These are phyloP conservation scores for Aspergillus steynii DNA, from an alignment of 495 filamentous ascomycete species.

Conservation along the genomic window DNA sequence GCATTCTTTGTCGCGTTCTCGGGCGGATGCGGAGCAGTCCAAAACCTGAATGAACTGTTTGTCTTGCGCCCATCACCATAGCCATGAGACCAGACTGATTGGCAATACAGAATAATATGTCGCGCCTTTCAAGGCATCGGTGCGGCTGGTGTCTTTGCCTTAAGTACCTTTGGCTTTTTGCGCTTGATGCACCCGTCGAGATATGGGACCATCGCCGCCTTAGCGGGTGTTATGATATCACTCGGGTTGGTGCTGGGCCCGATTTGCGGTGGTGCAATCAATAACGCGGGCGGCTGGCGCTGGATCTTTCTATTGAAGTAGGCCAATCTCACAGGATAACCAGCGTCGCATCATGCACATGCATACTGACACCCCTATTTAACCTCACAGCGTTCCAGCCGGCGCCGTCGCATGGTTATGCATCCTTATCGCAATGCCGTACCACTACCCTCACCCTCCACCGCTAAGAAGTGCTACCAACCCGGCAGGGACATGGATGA, in stretches of 20 bases:
- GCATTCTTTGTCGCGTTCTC: constrained; percentile 56
- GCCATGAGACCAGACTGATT: background rate
- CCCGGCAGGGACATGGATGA: background rate
- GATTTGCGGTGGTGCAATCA: constrained; percentile 43
- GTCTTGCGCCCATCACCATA: constrained; percentile 15
- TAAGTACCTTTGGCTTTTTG: constrained; percentile 52
- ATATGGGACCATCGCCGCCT: constrained; percentile 13
- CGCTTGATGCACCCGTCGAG: constrained; percentile 44
- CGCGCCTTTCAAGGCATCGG: constrained; percentile 57
- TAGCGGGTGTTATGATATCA: constrained; percentile 18
- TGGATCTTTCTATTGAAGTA: constrained; percentile 47
- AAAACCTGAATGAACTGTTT: constrained; percentile 52
- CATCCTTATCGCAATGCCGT: background rate
- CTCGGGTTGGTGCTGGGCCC: constrained; percentile 40
- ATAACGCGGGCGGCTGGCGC: constrained; percentile 39
- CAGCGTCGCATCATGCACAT: background rate
- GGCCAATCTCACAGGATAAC: background rate
- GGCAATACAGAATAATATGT: constrained; percentile 41
- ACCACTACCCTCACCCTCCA: background rate
- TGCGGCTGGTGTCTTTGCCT: constrained; percentile 51
- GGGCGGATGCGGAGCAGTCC: constrained; percentile 51
- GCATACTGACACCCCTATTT: background rate
- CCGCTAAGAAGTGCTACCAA: background rate
- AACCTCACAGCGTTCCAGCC: constrained; percentile 6
- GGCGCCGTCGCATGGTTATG: constrained; percentile 8